Base-by-base conservation (phyloP, 441 rosid genomes). In the Croton setiger region DNA sequence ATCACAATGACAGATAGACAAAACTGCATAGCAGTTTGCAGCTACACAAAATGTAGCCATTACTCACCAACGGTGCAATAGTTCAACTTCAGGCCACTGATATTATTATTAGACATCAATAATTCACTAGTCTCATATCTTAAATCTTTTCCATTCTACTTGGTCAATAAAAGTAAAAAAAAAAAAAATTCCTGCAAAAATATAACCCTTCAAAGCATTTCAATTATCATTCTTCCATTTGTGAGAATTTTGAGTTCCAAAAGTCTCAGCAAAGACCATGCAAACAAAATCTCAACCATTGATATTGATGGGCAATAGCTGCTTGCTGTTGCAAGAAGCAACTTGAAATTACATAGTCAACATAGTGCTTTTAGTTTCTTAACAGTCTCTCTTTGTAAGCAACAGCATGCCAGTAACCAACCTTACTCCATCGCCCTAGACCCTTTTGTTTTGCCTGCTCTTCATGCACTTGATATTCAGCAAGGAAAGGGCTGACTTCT, bases 401-500 rank as follows among this genome's bases (percentile, higher is more conserved):
- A 4, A 20, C 47, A 68, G 20, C 60, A 44, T 12, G 36, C 35
- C 59, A 68, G 27, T 23, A 53, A 71, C 75, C 56, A 72, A 92
- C 98, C 97, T 89, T 86, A 83, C 85, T 96, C 97, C 97, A 92
- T 41, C 80, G 84, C 67, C 98, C 98, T 72, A 84, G 76, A 35
- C 96, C 96, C 74, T 89, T 85, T 67, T 81, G 84, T 79, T 87
- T 89, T 54, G 97, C 96, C 78, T 86, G 90, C 67, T 89, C 96
- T 80, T 92, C 91, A 57, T 78, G 83, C 17, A 76, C 80, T 60
- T 80, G 69, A 78, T 91, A 76, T 66, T 92, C 97, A 31, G 86
- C 63, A 76, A 91, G 82, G 78, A 74, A 86, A 71, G 98, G 97
- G 83, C 96, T 91, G 23, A 82, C 90, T 64, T 88, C 96, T 82